Evolutionary conservation across 352 stramenopile genomes (phyloP).

Genomic region (Plasmopara muralis): DNA sequence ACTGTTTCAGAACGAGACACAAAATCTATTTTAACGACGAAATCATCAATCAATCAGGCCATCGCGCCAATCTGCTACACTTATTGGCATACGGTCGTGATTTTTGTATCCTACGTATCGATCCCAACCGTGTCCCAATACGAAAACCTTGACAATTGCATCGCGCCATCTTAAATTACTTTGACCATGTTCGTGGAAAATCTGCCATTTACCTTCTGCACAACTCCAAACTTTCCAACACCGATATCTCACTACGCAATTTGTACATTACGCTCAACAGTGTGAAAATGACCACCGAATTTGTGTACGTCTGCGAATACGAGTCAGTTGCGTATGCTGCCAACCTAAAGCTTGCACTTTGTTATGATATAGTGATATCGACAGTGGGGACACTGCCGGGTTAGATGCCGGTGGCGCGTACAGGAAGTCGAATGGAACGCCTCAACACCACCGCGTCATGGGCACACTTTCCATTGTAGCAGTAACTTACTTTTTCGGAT

Average conservation of each 20-base stretch:
- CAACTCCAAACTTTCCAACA: not conserved
- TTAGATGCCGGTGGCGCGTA: slow-evolving; percentile 19
- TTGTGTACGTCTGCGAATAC: not conserved
- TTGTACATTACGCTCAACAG: not conserved
- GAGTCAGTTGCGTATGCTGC: slow-evolving; percentile 4
- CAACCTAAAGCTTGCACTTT: slow-evolving; percentile 2
- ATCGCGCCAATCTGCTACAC: not conserved
- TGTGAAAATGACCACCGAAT: not conserved
- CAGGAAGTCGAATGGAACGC: slow-evolving; percentile 14
- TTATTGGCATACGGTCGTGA: slow-evolving; percentile 3
- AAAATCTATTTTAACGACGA: not conserved
- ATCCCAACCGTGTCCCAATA: not conserved
- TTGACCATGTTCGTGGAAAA: not conserved
- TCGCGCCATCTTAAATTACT: not conserved
- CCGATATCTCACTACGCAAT: slow-evolving; percentile 1
- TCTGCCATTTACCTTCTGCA: not conserved
- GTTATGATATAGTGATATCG: slow-evolving; percentile 6
- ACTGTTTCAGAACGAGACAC: not conserved
- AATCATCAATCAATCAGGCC: not conserved
- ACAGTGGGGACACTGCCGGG: slow-evolving; percentile 14
- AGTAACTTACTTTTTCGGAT: slow-evolving; percentile 48
- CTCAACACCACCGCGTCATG: slow-evolving; percentile 27
- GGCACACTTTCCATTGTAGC: slow-evolving; percentile 33
- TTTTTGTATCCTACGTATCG: not conserved
- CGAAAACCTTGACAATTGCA: not conserved